Evolutionary conservation across 2,329 filamentous ascomycete genomes (phyloP), one percentile per base, ranked within the genome.

Genomic region (Sporothrix humicola): DNA sequence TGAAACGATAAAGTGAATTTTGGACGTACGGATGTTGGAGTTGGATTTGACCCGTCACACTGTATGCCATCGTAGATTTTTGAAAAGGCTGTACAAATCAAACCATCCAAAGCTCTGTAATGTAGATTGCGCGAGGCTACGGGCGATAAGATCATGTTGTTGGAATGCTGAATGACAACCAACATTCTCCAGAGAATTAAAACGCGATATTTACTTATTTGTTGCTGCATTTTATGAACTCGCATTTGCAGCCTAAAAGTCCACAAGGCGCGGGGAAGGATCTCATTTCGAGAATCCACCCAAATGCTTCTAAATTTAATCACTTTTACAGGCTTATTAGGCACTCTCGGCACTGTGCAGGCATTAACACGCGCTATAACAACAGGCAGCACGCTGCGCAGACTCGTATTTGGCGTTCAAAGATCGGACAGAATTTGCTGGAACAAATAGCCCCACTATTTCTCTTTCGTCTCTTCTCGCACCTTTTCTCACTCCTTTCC

Each of bases 241-340:
- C 56, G 12, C 46, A 66, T 26, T 37, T 54, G 65, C 15, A 68
- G 65, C 37, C 65, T 68, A 68, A 68, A 50, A 13, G 65, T 61
- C 58, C 7, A 15, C 8, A 63, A 15, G 59, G 17, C 65, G 48
- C 20, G 65, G 46, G 65, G 48, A 68, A 66, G 46, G 66, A 69
- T 54, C 23, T 26, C 42, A 31, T 37, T 52, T n/a, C 13, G 17
- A 31, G 9, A 54, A 15, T 20, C 66, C 66, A 69, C 48, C 42
- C 7, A 37, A 37, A 37, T 37, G 26, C 48, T 69, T 69, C 66
- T 54, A 69, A 69, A 69, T 56, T 69, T 69, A 69, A 52, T 17
- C 23, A 46, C 10, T 44, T 10, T 52, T 37, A 65, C 59, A 46
- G 42, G 37, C n/a, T 46, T 2, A 48, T 42, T 10, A 46, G 42